Conservation (phyloP, 352 stramenopile genomes). For the Sclerospora graminicola region DNA sequence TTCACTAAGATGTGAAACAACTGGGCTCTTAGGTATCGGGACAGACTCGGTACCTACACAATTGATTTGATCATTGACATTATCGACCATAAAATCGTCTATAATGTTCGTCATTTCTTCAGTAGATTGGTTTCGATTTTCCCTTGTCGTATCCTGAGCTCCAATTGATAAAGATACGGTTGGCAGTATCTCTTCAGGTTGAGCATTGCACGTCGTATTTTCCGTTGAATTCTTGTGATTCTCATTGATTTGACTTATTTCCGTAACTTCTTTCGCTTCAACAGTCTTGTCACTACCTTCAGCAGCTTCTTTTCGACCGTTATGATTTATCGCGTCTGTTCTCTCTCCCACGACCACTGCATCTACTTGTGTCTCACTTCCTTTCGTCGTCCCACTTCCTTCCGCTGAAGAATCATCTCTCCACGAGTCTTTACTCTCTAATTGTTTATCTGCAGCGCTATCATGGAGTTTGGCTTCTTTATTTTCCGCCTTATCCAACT, state of each 20-base stretch:
- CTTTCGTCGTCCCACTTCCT: slow-evolving; percentile 1
- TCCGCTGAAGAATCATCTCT: not conserved
- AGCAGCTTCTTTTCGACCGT: not conserved
- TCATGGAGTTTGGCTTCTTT: not conserved
- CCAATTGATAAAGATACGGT: not conserved
- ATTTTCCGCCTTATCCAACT: slow-evolving; percentile 4
- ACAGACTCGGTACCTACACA: slow-evolving; percentile 4
- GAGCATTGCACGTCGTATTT: no score
- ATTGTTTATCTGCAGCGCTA: no score
- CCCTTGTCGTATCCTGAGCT: not conserved
- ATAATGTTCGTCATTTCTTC: not conserved
- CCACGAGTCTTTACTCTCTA: no score
- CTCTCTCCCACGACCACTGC: not conserved
- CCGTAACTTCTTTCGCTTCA: not conserved
- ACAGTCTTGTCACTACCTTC: not conserved
- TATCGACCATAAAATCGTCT: slow-evolving; percentile 3
- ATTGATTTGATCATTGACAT: slow-evolving; percentile 4
- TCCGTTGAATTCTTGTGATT: not conserved
- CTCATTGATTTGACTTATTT: not conserved
- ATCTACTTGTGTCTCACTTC: not conserved
- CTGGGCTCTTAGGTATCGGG: slow-evolving; percentile 8
- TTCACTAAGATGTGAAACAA: slow-evolving; percentile 16
- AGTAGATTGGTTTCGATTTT: no score
- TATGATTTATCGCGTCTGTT: not conserved
- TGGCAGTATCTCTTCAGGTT: not conserved